These are phyloP conservation scores for Inosperma sp. DNA, from an alignment of 768 basidiomycete genomes.

Conservation along the genomic window DNA sequence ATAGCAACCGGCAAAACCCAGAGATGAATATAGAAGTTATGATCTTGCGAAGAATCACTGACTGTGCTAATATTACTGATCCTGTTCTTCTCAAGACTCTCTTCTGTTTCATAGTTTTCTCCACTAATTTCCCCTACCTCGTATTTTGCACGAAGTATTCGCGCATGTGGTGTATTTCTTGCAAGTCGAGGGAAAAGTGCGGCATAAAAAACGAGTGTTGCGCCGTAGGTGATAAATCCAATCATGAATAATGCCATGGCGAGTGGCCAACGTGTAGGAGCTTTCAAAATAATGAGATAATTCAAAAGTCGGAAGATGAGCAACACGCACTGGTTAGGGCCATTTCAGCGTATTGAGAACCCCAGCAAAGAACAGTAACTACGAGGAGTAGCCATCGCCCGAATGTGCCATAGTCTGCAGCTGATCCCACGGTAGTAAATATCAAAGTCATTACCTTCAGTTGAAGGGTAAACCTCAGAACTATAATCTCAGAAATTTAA, in stretches of 20 bases:
- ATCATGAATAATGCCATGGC: slow-evolving; percentile 79
- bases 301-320: too few species aligned
- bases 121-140: slow-evolving; percentile 54
- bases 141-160: slow-evolving; percentile 48
- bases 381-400: slow-evolving; percentile 75
- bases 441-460: slow-evolving; percentile 68
- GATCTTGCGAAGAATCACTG: slow-evolving; percentile 13
- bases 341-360: slow-evolving; percentile 73
- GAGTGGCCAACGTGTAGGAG: slow-evolving; percentile 62
- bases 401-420: slow-evolving; percentile 71
- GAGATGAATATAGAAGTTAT: not conserved
- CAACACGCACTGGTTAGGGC: slow-evolving; percentile 60
- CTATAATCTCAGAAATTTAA: not conserved
- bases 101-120: slow-evolving; percentile 68
- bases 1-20: not conserved
- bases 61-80: slow-evolving; percentile 85
- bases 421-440: slow-evolving; percentile 75
- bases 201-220: slow-evolving; percentile 76
- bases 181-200: slow-evolving; percentile 79
- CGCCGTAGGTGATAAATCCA: slow-evolving; percentile 74
- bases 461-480: not conserved
- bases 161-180: slow-evolving; percentile 65
- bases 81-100: slow-evolving; percentile 77
- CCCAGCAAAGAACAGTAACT: slow-evolving; percentile 75
- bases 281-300: too few species aligned